A percentile compares a stretch with the other conserved stretches of the same genome.
These are phyloP conservation scores for Mycena indigotica DNA, from an alignment of 768 basidiomycete genomes.

Conservation along the genomic window DNA sequence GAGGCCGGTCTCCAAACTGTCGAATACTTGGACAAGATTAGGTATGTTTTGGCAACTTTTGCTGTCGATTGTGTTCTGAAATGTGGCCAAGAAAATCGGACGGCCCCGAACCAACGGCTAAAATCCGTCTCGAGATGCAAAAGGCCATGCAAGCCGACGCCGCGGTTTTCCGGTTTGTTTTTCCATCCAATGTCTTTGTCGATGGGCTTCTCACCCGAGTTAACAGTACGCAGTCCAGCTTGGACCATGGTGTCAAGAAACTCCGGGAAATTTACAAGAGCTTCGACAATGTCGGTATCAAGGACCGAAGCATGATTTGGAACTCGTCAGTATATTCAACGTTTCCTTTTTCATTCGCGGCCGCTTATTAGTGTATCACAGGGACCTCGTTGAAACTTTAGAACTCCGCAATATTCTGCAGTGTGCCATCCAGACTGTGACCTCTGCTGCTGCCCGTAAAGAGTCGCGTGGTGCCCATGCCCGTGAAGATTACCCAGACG, in stretches of 20 bases:
- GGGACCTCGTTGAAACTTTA: constrained; percentile 95
- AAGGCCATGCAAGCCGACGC: constrained; percentile 99
- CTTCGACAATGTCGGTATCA: constrained; percentile 90
- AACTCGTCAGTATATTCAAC: constrained; percentile 86
- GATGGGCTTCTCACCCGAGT: constrained; percentile 7
- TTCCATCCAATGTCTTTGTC: neutral
- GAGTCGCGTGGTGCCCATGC: constrained; percentile 99
- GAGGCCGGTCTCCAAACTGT: constrained; percentile 85
- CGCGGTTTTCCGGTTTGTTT: constrained; percentile 83
- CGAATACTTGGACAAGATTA: constrained; percentile 86
- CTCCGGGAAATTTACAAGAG: constrained; percentile 84
- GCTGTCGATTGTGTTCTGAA: neutral
- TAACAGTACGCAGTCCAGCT: constrained; percentile 75
- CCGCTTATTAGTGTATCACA: no score
- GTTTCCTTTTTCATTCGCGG: no score
- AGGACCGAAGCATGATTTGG: constrained; percentile 99
- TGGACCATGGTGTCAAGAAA: constrained; percentile 93
- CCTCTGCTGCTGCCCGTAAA: constrained; percentile 88
- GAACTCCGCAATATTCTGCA: constrained; percentile 96
- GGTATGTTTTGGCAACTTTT: constrained; percentile 37
- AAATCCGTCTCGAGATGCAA: constrained; percentile 94
- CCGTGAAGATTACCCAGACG: constrained; percentile 96
- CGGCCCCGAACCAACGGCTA: constrained; percentile 83
- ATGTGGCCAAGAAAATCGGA: constrained; percentile 55
- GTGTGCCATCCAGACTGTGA: constrained; percentile 94